Base-by-base conservation (phyloP, 2,329 filamentous ascomycete species). In the Scedosporium minutisporum region DNA sequence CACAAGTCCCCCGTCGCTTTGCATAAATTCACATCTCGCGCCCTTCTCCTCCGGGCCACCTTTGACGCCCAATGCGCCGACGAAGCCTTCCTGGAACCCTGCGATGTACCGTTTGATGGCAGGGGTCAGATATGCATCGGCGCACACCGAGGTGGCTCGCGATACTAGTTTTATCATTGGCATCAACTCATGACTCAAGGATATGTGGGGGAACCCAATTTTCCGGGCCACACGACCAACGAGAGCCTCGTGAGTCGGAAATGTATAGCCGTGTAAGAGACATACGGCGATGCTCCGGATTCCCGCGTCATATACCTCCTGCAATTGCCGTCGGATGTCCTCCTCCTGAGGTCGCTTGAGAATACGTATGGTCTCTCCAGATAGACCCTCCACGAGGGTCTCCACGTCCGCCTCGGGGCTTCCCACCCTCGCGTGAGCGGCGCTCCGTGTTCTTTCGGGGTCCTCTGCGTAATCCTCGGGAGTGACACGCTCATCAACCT, bases 1-100 rank as follows among this genome's bases (percentile, higher is more conserved):
- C 0, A 88, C 84, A 1, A 88, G 72, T 0, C 86, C 85, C 23
- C 90, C 91, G 66, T 96, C 90, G 9, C 88, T 92, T 73, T 96
- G 91, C 92, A 96, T 96, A 68, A 97, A 96, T 72, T 97, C 92
- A 75, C 93, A 97, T 65, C 93, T 81, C 3, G 91, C 90, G 3
- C 88, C 89, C 29, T 78, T 74, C 64, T 87, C 83, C 16, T 84
- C 77, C 72, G 87, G 86, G 5, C 93, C 87, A 3, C 91, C 91
- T 72, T 88, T 86, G 4, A 95, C 88, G 2, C 91, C 91, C 0
- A 97, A 77, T 0, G 90, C 90, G 9, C 92, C 91, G 63, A 86
- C 83, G 67, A 97, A 96, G 0, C 89, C 75, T 2, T 71, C 71
- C 25, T 72, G 69, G 21, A 78, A 76, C 16, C 74, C 74, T 1